Base-by-base conservation (phyloP, 805 yeast genomes). In the Saturnispora hagleri region DNA sequence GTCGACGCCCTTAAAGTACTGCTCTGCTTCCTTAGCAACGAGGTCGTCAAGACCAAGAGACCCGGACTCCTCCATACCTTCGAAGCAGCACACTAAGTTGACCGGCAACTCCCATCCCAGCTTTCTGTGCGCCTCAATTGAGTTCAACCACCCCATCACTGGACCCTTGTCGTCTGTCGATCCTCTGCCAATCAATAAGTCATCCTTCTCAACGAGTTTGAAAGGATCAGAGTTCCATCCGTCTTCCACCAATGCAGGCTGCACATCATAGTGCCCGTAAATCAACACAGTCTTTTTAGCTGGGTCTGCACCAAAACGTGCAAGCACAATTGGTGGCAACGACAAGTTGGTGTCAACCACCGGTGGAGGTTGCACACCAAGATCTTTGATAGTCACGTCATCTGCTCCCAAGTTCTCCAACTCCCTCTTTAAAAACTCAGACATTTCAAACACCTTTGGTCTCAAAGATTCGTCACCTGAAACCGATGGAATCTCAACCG, bases 11-110 rank as follows among this genome's bases (percentile, higher is more conserved):
- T 85, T 82, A 76, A 93, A 93, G 70, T 89, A 93, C 40, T 70
- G 68, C 50, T 76, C 68, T 51, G 95, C 90, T 73, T 93, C 98
- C 42, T 73, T 69, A 48, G 82, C 83, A 62, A 93, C 85, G 62
- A 93, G 78, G 35, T 73, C 81, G 60, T 91, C 99, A 58, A 93
- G 77, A 35, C 98, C 98, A 48, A 88, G 70, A 34, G 97, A 89
- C 24, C 99, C 99, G 57, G 90, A 82, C 72, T 93, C 99, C 72
- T 93, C 99, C 99, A 93, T 93, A 55, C 99, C 98, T 72, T 93
- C 99, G 63, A 93, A 93, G 70, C 97, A 89, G 66, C 86, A 84
- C 47, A 89, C 79, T 61, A 93, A 71, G 72, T 93, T 93, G 56
- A 93, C 97, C 18, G 99, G 99, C 53, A 93, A 76, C 57, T 90